Evolutionary conservation across 805 yeast genomes (phyloP).

Genomic region (Saccharomycopsis sp.): DNA sequence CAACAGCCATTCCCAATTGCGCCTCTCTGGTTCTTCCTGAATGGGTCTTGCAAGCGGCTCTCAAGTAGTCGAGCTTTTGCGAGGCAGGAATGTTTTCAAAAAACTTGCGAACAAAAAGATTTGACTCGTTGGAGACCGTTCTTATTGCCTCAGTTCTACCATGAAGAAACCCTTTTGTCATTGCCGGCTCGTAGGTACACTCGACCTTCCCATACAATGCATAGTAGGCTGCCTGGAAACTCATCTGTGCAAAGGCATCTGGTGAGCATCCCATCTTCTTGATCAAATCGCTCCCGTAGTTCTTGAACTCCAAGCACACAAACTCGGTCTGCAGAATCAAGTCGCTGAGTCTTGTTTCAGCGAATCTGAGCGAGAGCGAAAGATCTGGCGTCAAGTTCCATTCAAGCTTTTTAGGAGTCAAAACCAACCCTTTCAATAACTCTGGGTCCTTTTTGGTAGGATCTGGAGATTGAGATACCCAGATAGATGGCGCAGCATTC

Average conservation of each 20-base stretch:
- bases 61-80: conserved; percentile 53
- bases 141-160: conserved; percentile 93
- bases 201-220: conserved; percentile 90
- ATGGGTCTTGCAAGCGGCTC: conserved; percentile 68
- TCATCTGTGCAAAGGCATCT: conserved; percentile 91
- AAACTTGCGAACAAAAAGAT: conserved; percentile 75
- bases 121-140: conserved; percentile 74
- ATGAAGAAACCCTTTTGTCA: conserved; percentile 82
- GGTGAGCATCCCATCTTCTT: conserved; percentile 85
- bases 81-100: conserved; percentile 59
- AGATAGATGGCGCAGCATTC: conserved; percentile 33
- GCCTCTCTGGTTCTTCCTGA: conserved; percentile 60
- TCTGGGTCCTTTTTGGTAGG: conserved; percentile 37
- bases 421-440: conserved; percentile 42
- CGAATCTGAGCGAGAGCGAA: conserved; percentile 75
- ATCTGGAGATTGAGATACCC: conserved; percentile 39
- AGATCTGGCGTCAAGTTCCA: conserved; percentile 80
- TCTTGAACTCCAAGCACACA: conserved; percentile 62
- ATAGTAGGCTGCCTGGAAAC: conserved; percentile 87
- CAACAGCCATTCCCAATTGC: conserved; percentile 81
- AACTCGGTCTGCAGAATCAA: conserved; percentile 86
- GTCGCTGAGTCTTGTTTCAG: conserved; percentile 84
- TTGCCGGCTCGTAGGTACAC: conserved; percentile 92
- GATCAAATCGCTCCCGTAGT: conserved; percentile 69
- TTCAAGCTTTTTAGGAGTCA: conserved; percentile 80